phyloP scores from a whole-genome alignment of 2,329 filamentous ascomycete species.

The Chrysoporthe austroafricana region DNA sequence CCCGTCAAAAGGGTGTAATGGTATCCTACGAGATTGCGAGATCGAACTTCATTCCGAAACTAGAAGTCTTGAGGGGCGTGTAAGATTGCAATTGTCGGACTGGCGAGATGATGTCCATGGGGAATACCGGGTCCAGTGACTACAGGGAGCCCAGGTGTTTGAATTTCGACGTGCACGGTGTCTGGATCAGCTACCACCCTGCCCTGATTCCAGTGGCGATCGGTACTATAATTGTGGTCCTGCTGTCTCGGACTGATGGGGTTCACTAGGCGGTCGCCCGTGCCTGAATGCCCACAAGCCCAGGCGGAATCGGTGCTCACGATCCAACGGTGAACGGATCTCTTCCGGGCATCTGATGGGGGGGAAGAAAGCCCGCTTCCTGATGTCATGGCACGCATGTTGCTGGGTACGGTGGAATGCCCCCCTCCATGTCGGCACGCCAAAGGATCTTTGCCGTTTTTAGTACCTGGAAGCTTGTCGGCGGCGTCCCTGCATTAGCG shows the following conservation, averaged over 20 bases:
- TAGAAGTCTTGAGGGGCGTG: not conserved
- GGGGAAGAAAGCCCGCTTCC: not conserved
- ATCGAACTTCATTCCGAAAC: constrained; percentile 1
- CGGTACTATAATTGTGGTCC: constrained; percentile 2
- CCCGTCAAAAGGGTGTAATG: not conserved
- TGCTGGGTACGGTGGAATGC: not conserved
- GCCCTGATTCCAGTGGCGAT: not conserved
- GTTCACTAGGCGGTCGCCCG: not conserved
- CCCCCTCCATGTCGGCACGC: not conserved
- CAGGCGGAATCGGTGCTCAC: not conserved
- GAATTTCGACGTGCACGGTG: constrained; percentile 11
- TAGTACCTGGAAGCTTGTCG: constrained; percentile 5
- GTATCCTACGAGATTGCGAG: constrained; percentile 13
- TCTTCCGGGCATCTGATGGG: not conserved
- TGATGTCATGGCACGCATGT: constrained; percentile 6
- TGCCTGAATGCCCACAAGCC: not conserved
- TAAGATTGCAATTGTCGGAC: not conserved
- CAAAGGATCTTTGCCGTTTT: constrained; percentile 1
- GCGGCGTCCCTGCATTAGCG: constrained; percentile 21
- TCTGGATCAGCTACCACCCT: not conserved
- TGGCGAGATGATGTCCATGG: constrained; percentile 17
- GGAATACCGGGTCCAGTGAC: constrained; percentile 3
- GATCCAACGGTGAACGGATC: constrained; percentile 2
- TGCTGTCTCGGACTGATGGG: constrained; percentile 12
- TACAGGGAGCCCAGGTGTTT: not conserved